phyloP scores from a whole-genome alignment of 768 basidiomycete genomes.

The Naganishia randhawae region DNA sequence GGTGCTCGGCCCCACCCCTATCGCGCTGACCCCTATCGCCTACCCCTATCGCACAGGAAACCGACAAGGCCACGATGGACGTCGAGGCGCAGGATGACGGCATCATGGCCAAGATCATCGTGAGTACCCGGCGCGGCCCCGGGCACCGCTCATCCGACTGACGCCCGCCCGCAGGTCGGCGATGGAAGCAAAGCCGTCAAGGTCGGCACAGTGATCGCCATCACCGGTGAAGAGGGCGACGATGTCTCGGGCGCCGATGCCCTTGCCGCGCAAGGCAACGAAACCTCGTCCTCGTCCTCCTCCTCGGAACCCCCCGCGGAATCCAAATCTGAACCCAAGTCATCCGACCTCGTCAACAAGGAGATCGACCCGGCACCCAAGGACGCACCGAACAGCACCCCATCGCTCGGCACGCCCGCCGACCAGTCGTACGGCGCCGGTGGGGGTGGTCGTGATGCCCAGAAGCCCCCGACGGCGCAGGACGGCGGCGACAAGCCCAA shows the following conservation, averaged over 20 bases:
- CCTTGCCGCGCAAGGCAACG: constrained; percentile 62
- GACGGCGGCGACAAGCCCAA: constrained; percentile 43
- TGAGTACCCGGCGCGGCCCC: constrained; percentile 52
- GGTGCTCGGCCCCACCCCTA: no score
- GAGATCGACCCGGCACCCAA: constrained; percentile 52
- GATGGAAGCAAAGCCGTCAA: constrained; percentile 82
- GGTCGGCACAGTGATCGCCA: constrained; percentile 84
- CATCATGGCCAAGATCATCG: constrained; percentile 91
- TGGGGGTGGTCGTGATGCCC: constrained; percentile 34
- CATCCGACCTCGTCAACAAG: constrained; percentile 54
- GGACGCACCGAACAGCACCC: constrained; percentile 34
- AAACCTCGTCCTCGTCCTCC: constrained; percentile 40
- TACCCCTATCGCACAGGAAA: constrained; percentile 63
- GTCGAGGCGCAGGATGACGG: constrained; percentile 99
- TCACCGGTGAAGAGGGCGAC: constrained; percentile 91
- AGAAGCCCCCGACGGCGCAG: constrained; percentile 38
- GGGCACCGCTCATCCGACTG: not conserved
- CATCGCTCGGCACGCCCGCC: constrained; percentile 53
- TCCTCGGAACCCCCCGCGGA: constrained; percentile 41
- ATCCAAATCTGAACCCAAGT: constrained; percentile 53
- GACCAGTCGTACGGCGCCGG: constrained; percentile 56
- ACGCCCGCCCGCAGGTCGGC: constrained; percentile 57
- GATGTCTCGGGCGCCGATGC: constrained; percentile 78
- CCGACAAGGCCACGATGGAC: constrained; percentile 99
- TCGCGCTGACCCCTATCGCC: not conserved